phyloP scores from a whole-genome alignment of 148 eudicot species.

The Gaultheria prostrata region DNA sequence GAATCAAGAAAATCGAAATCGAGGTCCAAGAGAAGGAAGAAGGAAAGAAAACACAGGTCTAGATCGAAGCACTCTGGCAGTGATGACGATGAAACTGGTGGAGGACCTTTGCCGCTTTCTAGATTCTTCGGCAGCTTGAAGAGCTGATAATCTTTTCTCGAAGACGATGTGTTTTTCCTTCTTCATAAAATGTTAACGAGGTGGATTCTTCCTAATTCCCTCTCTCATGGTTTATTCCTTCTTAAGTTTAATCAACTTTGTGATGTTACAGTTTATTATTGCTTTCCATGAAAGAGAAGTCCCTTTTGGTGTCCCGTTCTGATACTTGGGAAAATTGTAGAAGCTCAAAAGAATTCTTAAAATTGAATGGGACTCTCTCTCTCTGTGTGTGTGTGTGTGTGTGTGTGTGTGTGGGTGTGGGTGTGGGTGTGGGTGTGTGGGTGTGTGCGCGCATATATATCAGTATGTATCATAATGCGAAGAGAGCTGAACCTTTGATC shows the following conservation, averaged over 20 bases:
- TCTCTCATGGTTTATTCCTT: neutral
- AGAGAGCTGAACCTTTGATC: neutral
- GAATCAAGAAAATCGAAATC: conserved; percentile 73
- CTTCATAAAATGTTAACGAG: neutral
- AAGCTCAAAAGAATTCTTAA: neutral
- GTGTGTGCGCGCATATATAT: neutral
- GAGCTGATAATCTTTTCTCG: conserved; percentile 33
- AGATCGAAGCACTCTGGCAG: conserved; percentile 62
- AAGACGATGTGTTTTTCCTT: neutral
- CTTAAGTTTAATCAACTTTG: neutral
- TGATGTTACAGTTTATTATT: neutral
- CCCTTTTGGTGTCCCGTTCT: neutral
- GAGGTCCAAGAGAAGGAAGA: conserved; percentile 63
- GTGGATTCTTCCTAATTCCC: neutral
- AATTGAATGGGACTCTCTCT: neutral
- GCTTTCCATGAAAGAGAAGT: conserved; percentile 8
- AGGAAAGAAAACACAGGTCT: conserved; percentile 63
- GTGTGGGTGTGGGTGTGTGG: too few relatives aligned
- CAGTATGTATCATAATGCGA: neutral
- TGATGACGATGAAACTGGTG: conserved; percentile 44
- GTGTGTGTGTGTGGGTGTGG: neutral
- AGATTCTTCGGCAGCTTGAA: conserved; percentile 84
- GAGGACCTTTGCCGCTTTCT: conserved; percentile 90
- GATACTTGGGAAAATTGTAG: neutral
- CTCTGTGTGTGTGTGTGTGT: too few relatives aligned